Conservation (phyloP, 2,329 filamentous ascomycete genomes). For the Fusarium sp. region DNA sequence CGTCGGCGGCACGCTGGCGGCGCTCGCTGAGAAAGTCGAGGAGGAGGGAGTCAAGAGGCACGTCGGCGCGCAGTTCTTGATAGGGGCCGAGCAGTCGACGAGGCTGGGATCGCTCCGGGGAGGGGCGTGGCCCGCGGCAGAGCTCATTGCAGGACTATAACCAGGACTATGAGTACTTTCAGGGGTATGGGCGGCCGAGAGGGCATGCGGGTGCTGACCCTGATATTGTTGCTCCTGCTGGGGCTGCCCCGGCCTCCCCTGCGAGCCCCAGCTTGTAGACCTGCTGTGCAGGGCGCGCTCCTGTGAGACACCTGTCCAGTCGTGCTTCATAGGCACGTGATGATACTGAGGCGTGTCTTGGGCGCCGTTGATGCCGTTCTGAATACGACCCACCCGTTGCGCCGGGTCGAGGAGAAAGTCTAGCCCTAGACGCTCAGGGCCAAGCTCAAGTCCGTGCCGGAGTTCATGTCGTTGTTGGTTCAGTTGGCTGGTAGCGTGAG, state of each 20-base stretch:
- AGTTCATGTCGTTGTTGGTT: slow-evolving; percentile 63
- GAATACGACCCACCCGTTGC: slow-evolving; percentile 65
- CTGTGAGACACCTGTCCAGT: slow-evolving; percentile 54
- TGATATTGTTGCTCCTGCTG: slow-evolving; percentile 36
- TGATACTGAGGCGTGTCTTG: slow-evolving; percentile 59
- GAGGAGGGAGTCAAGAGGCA: slow-evolving; percentile 83
- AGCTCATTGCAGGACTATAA: slow-evolving; percentile 37
- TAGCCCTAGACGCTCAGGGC: slow-evolving; percentile 76
- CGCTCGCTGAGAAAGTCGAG: slow-evolving; percentile 82
- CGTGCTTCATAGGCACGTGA: slow-evolving; percentile 64
- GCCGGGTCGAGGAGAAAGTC: slow-evolving; percentile 77
- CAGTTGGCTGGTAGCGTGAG: slow-evolving; percentile 43
- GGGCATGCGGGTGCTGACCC: slow-evolving; percentile 24
- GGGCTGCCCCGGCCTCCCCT: slow-evolving; percentile 30
- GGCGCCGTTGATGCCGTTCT: slow-evolving; percentile 61
- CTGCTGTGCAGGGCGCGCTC: slow-evolving; percentile 42
- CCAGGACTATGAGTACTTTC: slow-evolving; percentile 39
- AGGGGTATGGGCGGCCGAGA: slow-evolving; percentile 35
- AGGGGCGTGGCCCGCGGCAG: slow-evolving; percentile 26
- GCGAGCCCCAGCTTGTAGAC: slow-evolving; percentile 40
- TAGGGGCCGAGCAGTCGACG: slow-evolving; percentile 48
- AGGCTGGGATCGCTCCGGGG: slow-evolving; percentile 32
- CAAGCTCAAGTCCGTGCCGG: slow-evolving; percentile 69
- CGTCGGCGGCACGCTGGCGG: slow-evolving; percentile 73
- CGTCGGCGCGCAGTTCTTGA: slow-evolving; percentile 74